These are phyloP conservation scores for Westerdykella ornata DNA, from an alignment of 2,329 filamentous ascomycete species.

Conservation along the genomic window DNA sequence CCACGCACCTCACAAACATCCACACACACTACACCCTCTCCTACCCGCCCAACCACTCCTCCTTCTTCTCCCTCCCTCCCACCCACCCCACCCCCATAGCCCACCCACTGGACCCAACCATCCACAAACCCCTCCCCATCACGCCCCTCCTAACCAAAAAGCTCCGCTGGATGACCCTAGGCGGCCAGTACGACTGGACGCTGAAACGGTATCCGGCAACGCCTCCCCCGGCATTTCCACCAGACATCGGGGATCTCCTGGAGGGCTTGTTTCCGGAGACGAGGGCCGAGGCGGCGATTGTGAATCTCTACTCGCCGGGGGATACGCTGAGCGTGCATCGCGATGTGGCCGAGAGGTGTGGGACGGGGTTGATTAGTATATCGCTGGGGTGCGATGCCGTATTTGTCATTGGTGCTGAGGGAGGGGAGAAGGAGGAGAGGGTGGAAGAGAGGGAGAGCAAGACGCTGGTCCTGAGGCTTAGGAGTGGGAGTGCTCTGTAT, in stretches of 20 bases:
- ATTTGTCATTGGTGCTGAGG: slow-evolving; percentile 68
- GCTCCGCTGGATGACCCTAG: slow-evolving; percentile 88
- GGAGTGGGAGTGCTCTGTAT: slow-evolving; percentile 82
- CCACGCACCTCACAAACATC: slow-evolving; percentile 78
- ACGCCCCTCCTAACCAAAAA: slow-evolving; percentile 68
- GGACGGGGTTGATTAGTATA: slow-evolving; percentile 72
- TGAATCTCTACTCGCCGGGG: slow-evolving; percentile 85
- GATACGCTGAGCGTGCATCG: slow-evolving; percentile 90
- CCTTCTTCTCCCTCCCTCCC: slow-evolving; percentile 48
- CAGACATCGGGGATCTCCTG: slow-evolving; percentile 63
- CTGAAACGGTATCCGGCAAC: slow-evolving; percentile 68
- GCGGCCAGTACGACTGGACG: slow-evolving; percentile 96
- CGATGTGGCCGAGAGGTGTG: slow-evolving; percentile 81
- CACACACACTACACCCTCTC: slow-evolving; percentile 70
- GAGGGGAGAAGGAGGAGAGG: slow-evolving; percentile 28
- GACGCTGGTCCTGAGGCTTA: slow-evolving; percentile 41
- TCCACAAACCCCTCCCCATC: slow-evolving; percentile 70
- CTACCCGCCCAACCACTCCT: slow-evolving; percentile 48
- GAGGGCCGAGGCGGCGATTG: slow-evolving; percentile 78
- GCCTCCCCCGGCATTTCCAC: slow-evolving; percentile 65
- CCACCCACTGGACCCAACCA: slow-evolving; percentile 58
- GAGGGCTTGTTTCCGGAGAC: slow-evolving; percentile 68
- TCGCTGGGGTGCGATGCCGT: slow-evolving; percentile 86
- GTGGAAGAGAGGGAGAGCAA: slow-evolving; percentile 20
- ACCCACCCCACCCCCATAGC: slow-evolving; percentile 19